Conservation (phyloP, 2,329 filamentous ascomycete genomes). For the Pestalotiopsis sp. region DNA sequence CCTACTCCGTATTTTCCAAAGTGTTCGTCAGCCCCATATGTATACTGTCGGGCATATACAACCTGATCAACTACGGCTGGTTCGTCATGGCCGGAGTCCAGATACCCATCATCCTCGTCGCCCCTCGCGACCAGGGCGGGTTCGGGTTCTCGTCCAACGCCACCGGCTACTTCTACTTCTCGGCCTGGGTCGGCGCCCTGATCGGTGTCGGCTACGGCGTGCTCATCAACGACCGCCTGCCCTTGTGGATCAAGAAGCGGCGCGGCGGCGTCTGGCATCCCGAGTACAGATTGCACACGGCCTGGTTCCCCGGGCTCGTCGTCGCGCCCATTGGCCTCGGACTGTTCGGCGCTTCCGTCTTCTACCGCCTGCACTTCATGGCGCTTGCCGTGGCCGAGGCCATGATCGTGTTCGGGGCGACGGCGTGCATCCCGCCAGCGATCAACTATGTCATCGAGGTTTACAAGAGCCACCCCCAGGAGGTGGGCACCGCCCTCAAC, state of each 20-base stretch:
- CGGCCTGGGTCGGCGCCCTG: neutral
- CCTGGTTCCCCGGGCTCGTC: neutral
- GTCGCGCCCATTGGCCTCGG: constrained; percentile 1
- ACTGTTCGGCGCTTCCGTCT: neutral
- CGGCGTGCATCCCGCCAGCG: neutral
- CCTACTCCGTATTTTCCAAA: neutral
- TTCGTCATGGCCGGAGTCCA: constrained; percentile 1
- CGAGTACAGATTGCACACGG: constrained; percentile 1
- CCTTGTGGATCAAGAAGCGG: neutral
- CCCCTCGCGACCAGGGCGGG: neutral
- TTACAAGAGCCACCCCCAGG: neutral
- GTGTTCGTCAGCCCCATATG: neutral
- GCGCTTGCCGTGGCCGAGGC: neutral
- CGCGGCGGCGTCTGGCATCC: neutral
- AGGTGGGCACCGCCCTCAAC: neutral
- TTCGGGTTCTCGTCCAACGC: neutral
- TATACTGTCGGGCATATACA: neutral
- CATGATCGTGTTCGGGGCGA: neutral
- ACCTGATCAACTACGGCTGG: neutral
- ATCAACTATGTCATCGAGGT: constrained; percentile 4
- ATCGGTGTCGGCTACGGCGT: neutral
- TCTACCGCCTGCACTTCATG: constrained; percentile 4
- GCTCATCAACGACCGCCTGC: neutral
- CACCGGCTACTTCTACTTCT: neutral
- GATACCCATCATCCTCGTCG: neutral